Base-by-base conservation (phyloP, 441 rosid genomes). In the Gossypium laxum region DNA sequence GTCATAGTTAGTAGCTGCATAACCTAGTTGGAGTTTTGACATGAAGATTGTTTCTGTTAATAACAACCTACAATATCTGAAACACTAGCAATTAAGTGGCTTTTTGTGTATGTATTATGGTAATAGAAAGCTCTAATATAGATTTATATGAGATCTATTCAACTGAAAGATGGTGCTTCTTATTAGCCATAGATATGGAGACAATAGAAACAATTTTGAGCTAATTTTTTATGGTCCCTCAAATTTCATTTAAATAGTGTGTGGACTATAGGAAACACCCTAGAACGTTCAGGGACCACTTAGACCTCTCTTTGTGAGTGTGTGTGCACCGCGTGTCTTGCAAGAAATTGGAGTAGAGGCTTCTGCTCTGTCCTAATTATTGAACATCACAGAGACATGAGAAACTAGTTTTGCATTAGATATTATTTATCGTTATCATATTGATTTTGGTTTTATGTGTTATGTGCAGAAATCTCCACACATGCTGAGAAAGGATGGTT, bases 401-500 rank as follows among this genome's bases (percentile, higher is more conserved):
- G 41, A 28, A 68, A 63, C 24, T 55, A 30, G n/a, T 30, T 51
- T 70, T 57, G 15, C 19, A 52, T 34, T 52, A 1, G 73, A 56
- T 11, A 19, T 30, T 58, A 19, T 41, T 30, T 58, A 19, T 41
- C 18, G 6, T 30, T 32, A 4, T 56, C 47, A 24, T 70, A 26
- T 6, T 14, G n/a, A 5, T 71, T 57, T 67, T 80, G 67, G 77
- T 75, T 75, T 48, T 41, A 48, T 34, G 69, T 75, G 61, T 30
- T 14, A 30, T 60, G 11, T 83, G 81, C 85, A 88, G 94, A 87
- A 87, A 76, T 45, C 84, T 81, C 73, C 84, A 26, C 84, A 84
- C 58, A 34, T 74, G 28, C 87, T 78, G 75, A 89, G 73, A 82
- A 87, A 71, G 80, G 92, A 85, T 77, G 85, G 91, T 77, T 85